These are phyloP conservation scores for Elaeagnus macrophylla DNA, from an alignment of 306 rosid species.

Conservation along the genomic window DNA sequence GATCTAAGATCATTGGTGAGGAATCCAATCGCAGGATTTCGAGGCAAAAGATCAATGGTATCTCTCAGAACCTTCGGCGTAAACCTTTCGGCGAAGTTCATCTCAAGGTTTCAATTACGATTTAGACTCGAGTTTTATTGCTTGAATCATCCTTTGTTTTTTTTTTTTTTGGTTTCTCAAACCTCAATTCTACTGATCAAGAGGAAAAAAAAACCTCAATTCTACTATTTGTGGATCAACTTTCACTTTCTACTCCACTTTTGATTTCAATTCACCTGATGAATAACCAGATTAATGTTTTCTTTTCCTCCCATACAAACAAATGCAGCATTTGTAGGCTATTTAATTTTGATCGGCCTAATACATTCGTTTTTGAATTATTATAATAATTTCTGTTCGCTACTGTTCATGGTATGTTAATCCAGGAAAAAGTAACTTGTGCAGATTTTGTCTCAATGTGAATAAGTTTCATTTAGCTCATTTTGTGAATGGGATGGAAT, in stretches of 20 bases:
- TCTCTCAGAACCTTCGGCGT: slow-evolving; percentile 36
- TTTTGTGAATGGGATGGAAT: neutral
- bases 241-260: too few species aligned
- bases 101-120: slow-evolving; percentile 56
- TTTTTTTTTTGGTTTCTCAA: neutral
- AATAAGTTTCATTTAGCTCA: neutral
- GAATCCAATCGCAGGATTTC: slow-evolving; percentile 67
- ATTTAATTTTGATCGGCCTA: too few species aligned
- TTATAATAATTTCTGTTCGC: too few species aligned
- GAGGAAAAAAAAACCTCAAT: too few species aligned
- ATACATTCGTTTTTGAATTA: too few species aligned
- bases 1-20: slow-evolving; percentile 86
- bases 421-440: neutral
- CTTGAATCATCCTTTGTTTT: neutral
- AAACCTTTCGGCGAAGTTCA: slow-evolving; percentile 95
- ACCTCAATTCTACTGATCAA: too few species aligned
- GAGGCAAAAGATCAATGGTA: slow-evolving; percentile 34
- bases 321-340: too few species aligned
- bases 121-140: neutral
- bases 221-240: too few species aligned
- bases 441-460: neutral
- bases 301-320: too few species aligned
- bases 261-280: too few species aligned
- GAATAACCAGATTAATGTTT: too few species aligned
- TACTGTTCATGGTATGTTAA: neutral